Percentiles rank a stretch among this genome's conserved stretches.
These are phyloP conservation scores for Boletus tomentosulus DNA, from an alignment of 768 basidiomycete genomes.

Conservation along the genomic window DNA sequence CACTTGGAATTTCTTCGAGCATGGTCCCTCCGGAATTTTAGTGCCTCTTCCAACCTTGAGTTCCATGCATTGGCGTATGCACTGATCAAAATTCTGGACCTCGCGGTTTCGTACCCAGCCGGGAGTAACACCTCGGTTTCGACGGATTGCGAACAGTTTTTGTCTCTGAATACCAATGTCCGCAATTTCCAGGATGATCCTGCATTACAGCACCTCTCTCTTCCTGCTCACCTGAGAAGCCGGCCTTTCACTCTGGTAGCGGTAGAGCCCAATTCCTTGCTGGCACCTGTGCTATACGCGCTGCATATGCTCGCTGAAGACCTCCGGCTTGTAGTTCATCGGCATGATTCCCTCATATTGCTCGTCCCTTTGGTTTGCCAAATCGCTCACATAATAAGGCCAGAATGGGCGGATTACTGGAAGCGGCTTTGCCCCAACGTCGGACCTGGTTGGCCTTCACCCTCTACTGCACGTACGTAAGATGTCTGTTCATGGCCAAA, in stretches of 20 bases:
- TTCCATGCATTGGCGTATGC: conserved; percentile 55
- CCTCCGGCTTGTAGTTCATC: conserved; percentile 52
- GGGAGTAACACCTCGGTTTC: conserved; percentile 10
- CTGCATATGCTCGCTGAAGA: conserved; percentile 80
- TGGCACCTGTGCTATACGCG: conserved; percentile 62
- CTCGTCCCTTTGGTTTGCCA: conserved; percentile 63
- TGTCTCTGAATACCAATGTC: conserved; percentile 39
- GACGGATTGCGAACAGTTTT: conserved; percentile 47
- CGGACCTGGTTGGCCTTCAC: conserved; percentile 55
- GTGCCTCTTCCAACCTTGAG: conserved; percentile 44
- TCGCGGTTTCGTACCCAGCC: conserved; percentile 27
- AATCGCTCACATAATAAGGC: conserved; percentile 58
- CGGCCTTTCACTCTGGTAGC: conserved; percentile 19
- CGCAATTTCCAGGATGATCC: conserved; percentile 57
- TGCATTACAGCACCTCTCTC: conserved; percentile 43
- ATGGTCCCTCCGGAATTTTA: conserved; percentile 50
- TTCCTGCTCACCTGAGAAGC: conserved; percentile 32
- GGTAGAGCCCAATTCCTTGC: conserved; percentile 39
- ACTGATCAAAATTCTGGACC: conserved; percentile 45
- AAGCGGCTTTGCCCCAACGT: conserved; percentile 69
- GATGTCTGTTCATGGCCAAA: neutral
- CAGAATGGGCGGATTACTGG: conserved; percentile 95
- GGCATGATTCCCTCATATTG: conserved; percentile 50
- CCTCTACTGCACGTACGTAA: conserved; percentile 30
- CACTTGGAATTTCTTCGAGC: conserved; percentile 52